These are phyloP conservation scores for Sporisorium exsertum DNA, from an alignment of 1,284 basidiomycete genomes.

Conservation along the genomic window DNA sequence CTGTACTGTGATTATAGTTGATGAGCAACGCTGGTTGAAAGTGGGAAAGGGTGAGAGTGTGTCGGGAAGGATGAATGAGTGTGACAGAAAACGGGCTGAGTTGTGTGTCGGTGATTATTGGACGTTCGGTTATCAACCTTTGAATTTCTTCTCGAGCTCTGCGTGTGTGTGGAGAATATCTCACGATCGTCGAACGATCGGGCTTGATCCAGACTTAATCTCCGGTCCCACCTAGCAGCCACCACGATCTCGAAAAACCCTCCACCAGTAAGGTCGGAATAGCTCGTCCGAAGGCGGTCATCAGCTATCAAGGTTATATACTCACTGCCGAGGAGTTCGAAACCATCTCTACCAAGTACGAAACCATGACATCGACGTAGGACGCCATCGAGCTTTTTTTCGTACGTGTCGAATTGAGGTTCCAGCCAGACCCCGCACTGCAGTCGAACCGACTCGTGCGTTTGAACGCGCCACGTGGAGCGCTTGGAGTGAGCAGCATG, in stretches of 20 bases:
- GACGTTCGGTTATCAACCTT: slow-evolving; percentile 15
- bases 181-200: slow-evolving; percentile 1
- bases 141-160: slow-evolving; percentile 3
- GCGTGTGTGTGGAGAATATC: slow-evolving; percentile 6
- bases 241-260: too few species aligned
- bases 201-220: neutral
- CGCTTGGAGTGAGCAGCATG: slow-evolving; percentile 9
- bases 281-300: neutral
- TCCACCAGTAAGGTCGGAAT: too few species aligned
- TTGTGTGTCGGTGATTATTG: slow-evolving; percentile 11
- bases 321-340: slow-evolving; percentile 9
- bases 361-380: slow-evolving; percentile 20
- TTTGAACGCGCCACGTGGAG: slow-evolving; percentile 2
- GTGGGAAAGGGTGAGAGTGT: too few species aligned
- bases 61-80: too few species aligned
- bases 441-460: slow-evolving; percentile 4
- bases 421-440: neutral
- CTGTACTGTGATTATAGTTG: neutral
- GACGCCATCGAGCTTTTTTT: neutral
- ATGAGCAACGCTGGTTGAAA: neutral
- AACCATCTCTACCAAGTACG: neutral
- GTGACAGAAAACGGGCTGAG: slow-evolving; percentile 4
- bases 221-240: neutral
- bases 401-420: slow-evolving; percentile 12
- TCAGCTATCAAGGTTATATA: neutral